Conservation (phyloP, 208 protist genomes). For the Histomonas meleagridis region DNA sequence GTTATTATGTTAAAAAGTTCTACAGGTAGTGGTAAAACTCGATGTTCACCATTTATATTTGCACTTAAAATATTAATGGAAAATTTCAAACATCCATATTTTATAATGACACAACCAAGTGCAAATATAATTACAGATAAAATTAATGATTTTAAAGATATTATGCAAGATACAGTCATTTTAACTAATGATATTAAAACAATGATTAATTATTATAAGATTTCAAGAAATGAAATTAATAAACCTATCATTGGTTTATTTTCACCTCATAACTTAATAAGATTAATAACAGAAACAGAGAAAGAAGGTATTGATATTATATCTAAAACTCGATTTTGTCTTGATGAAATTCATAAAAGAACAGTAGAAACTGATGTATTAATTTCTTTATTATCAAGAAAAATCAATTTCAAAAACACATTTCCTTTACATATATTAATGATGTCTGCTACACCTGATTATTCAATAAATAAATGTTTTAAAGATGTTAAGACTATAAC, state of each 20-base stretch:
- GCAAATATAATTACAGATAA: background rate
- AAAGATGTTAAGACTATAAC: background rate
- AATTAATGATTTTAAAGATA: background rate
- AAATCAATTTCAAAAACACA: background rate
- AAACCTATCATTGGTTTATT: background rate
- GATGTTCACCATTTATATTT: background rate
- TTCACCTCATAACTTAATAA: background rate
- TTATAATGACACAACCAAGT: conserved; percentile 17
- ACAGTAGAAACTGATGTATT: background rate
- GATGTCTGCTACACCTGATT: conserved; percentile 20
- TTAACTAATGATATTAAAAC: background rate
- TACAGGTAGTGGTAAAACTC: conserved; percentile 2
- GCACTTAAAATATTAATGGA: background rate
- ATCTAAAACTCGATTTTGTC: background rate
- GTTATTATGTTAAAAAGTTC: background rate
- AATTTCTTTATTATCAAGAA: background rate
- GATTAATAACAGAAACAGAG: background rate
- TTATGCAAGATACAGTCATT: background rate
- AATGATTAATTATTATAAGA: background rate
- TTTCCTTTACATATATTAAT: background rate
- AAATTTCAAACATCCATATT: background rate
- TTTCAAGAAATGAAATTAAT: background rate
- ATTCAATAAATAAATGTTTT: background rate
- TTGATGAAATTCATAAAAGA: conserved; percentile 33
- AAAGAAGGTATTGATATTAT: background rate